A percentile compares a stretch with the other conserved stretches of the same genome.
Conservation (phyloP, 1,139 yeast genomes). For the Zygosaccharomyces pseudobailii region DNA sequence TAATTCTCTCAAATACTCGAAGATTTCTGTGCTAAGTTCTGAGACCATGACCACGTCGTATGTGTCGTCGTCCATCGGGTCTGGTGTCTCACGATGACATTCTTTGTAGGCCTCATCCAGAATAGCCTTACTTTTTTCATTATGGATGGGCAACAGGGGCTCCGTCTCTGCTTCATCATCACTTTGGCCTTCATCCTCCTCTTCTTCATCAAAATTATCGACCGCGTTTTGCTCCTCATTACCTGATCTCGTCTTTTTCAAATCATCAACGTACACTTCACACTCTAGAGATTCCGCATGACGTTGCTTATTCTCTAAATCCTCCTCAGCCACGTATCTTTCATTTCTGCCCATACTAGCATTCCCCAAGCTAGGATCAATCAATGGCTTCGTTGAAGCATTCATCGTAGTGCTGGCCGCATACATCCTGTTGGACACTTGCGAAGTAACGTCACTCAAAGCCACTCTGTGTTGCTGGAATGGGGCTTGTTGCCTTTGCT, state of each 20-base stretch:
- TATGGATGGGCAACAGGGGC: constrained; percentile 28
- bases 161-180: constrained; percentile 29
- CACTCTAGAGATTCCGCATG: background rate
- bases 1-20: constrained; percentile 72
- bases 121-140: constrained; percentile 18
- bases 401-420: constrained; percentile 1
- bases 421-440: constrained; percentile 11
- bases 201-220: constrained; percentile 15
- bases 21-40: constrained; percentile 90
- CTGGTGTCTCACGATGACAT: constrained; percentile 50
- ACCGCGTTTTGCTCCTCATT: constrained; percentile 6
- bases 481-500: constrained; percentile 5
- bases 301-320: constrained; percentile 1
- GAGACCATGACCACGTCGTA: constrained; percentile 92
- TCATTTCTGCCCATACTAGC: constrained; percentile 13
- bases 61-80: constrained; percentile 85
- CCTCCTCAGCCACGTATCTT: constrained; percentile 7
- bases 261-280: constrained; percentile 18
- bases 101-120: constrained; percentile 47
- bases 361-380: background rate
- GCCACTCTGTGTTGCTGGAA: constrained; percentile 23
- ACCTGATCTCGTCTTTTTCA: background rate
- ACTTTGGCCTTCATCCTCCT: constrained; percentile 32
- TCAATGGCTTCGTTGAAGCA: constrained; percentile 1
- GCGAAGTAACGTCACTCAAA: constrained; percentile 32